phyloP scores from a whole-genome alignment of 2,329 filamentous ascomycete genomes.

The Neonectria neomacrospora region DNA sequence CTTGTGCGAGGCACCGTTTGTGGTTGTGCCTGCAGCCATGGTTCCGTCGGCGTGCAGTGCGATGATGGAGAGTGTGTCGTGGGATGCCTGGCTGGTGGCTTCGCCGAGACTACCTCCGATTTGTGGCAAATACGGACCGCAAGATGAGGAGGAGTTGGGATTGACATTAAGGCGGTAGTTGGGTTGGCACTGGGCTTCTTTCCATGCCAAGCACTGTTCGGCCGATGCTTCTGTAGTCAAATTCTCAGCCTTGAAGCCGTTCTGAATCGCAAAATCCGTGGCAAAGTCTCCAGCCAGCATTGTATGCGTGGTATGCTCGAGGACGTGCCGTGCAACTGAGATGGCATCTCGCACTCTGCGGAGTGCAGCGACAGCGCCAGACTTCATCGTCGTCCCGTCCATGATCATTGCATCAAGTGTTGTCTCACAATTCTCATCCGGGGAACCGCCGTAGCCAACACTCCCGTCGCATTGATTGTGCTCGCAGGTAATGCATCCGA shows the following conservation, averaged over 20 bases:
- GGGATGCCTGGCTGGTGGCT: constrained; percentile 46
- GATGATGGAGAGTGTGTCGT: constrained; percentile 67
- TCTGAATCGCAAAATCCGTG: constrained; percentile 62
- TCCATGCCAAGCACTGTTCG: constrained; percentile 57
- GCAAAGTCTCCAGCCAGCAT: constrained; percentile 64
- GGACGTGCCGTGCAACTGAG: constrained; percentile 61
- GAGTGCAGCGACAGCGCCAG: constrained; percentile 63
- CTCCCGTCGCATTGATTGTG: constrained; percentile 63
- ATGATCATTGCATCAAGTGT: constrained; percentile 70
- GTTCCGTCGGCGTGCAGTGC: constrained; percentile 55
- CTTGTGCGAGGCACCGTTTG: constrained; percentile 65
- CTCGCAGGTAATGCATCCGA: constrained; percentile 64
- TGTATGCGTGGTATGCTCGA: constrained; percentile 63
- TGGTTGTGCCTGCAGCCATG: constrained; percentile 67
- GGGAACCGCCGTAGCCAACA: constrained; percentile 66
- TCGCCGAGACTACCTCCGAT: background rate
- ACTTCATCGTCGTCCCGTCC: constrained; percentile 64
- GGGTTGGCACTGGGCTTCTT: constrained; percentile 56
- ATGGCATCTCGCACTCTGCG: constrained; percentile 61
- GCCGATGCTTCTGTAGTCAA: constrained; percentile 56
- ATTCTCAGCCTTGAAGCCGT: constrained; percentile 60
- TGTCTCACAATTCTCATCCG: constrained; percentile 66
- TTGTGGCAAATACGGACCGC: constrained; percentile 60
- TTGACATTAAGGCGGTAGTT: constrained; percentile 61
- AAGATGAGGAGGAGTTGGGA: constrained; percentile 55